Conservation (phyloP, 2,329 filamentous ascomycete genomes). For the Colletotrichum melonis region DNA sequence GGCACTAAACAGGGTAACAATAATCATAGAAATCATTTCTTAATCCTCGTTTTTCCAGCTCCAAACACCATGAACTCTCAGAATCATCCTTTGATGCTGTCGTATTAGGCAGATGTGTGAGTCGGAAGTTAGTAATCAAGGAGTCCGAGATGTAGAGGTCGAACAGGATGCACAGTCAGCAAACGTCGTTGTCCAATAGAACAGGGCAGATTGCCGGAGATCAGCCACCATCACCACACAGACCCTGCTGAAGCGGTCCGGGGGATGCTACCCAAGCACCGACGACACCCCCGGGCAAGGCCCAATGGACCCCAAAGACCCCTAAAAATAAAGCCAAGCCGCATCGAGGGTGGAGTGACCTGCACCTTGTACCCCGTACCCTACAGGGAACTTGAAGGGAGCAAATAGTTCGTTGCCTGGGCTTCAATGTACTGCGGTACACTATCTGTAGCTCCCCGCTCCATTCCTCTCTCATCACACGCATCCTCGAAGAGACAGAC, state of each 20-base stretch:
- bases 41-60: too few relatives aligned
- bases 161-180: not conserved
- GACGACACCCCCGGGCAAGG: not conserved
- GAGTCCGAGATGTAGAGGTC: not conserved
- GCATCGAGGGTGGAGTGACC: slow-evolving; percentile 4
- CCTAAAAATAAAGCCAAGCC: slow-evolving; percentile 32
- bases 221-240: slow-evolving; percentile 5
- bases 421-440: too few relatives aligned
- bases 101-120: not conserved
- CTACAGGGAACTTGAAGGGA: not conserved
- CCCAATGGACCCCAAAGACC: slow-evolving; percentile 13
- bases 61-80: too few relatives aligned
- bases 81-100: not conserved
- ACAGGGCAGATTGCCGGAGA: not conserved
- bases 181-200: not conserved
- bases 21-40: too few relatives aligned
- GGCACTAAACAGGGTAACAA: not conserved
- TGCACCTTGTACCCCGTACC: not conserved
- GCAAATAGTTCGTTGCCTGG: not conserved
- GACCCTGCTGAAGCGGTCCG: slow-evolving; percentile 28
- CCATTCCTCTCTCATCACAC: not conserved
- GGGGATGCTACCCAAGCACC: slow-evolving; percentile 2
- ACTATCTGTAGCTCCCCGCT: not conserved
- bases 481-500: not conserved
- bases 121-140: not conserved